phyloP scores from a whole-genome alignment of 768 basidiomycete species.

The Astraeus odoratus region DNA sequence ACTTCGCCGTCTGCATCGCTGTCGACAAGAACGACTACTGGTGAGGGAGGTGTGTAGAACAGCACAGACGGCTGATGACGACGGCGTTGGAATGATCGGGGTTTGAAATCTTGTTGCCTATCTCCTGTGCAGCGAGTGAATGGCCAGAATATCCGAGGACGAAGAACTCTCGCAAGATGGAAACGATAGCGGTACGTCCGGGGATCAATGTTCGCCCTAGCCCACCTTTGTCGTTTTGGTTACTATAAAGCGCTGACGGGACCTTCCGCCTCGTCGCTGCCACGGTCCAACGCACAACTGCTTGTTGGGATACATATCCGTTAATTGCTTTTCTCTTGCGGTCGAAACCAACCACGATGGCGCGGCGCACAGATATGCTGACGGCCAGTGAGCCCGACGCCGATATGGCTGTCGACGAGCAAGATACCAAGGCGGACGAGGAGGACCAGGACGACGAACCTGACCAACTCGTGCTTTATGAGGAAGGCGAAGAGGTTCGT shows the following conservation, averaged over 20 bases:
- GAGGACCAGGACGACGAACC: constrained; percentile 37
- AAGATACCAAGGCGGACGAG: constrained; percentile 23
- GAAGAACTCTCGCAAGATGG: constrained; percentile 7
- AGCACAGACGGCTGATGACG: no score
- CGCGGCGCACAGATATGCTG: no score
- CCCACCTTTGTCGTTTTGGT: no score
- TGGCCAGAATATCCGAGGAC: constrained; percentile 6
- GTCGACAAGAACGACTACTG: neutral
- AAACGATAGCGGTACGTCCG: neutral
- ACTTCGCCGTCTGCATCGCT: constrained; percentile 5
- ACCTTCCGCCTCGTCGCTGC: no score
- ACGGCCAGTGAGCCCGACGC: constrained; percentile 24
- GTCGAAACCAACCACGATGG: no score
- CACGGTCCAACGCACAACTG: constrained; percentile 3
- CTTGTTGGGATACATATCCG: no score
- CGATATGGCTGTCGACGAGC: constrained; percentile 29
- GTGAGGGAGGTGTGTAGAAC: no score
- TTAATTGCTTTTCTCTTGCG: no score
- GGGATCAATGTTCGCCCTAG: no score
- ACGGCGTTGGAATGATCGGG: constrained; percentile 13
- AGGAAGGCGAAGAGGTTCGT: constrained; percentile 9
- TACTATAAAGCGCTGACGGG: no score
- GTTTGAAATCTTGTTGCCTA: constrained; percentile 23
- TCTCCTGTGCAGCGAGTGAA: constrained; percentile 3
- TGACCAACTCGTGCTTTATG: constrained; percentile 23